phyloP scores from a whole-genome alignment of 768 basidiomycete genomes.

The Gymnopilus dilepis region DNA sequence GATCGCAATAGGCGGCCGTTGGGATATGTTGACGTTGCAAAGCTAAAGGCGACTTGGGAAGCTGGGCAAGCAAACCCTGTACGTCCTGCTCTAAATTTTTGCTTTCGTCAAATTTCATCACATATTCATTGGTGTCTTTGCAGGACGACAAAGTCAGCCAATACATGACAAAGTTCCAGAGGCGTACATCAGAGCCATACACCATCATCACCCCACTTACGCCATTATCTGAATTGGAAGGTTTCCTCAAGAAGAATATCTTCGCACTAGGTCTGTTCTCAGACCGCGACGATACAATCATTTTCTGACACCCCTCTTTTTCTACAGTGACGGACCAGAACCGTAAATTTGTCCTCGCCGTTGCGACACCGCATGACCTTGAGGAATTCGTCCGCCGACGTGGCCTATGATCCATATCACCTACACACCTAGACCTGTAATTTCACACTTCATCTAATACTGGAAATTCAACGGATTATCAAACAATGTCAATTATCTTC shows the following conservation, averaged over 20 bases:
- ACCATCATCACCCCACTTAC: conserved; percentile 83
- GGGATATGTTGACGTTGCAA: conserved; percentile 83
- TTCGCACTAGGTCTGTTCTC: conserved; percentile 71
- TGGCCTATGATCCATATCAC: conserved; percentile 36
- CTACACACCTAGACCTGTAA: not conserved
- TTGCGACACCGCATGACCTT: conserved; percentile 79
- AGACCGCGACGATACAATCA: not conserved
- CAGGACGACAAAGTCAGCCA: conserved; percentile 74
- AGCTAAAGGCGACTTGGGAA: conserved; percentile 81
- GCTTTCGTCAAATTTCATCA: not conserved
- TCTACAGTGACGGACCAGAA: conserved; percentile 77
- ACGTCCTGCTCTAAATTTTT: conserved; percentile 26
- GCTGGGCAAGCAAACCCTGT: conserved; percentile 74
- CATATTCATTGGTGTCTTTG: conserved; percentile 8
- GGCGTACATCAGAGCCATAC: conserved; percentile 68
- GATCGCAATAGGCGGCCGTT: conserved; percentile 73
- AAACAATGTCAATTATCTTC: not conserved
- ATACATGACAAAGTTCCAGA: conserved; percentile 79
- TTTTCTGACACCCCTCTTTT: not conserved
- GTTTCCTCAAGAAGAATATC: conserved; percentile 71
- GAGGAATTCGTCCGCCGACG: conserved; percentile 63
- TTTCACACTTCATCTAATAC: not conserved
- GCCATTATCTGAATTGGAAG: conserved; percentile 80
- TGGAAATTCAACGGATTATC: conserved; percentile 9
- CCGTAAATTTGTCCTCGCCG: conserved; percentile 83